Evolutionary conservation across 805 yeast genomes (phyloP).

Genomic region (fission yeast (Schizosaccharomyces pombe)): DNA sequence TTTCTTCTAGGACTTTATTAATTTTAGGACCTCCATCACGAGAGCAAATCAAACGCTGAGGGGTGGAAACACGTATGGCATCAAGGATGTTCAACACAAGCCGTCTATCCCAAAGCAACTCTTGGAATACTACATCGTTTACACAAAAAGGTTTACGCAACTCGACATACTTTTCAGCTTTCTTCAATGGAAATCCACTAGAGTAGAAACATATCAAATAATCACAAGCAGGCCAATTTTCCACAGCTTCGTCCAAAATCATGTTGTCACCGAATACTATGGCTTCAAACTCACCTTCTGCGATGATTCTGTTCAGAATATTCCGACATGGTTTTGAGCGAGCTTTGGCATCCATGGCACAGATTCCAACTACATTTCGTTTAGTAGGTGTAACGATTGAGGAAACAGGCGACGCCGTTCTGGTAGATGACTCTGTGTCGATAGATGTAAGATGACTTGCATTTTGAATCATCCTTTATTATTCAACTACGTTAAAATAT

Average conservation of each 20-base stretch:
- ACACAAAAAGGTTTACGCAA: conserved; percentile 73
- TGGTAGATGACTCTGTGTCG: background rate
- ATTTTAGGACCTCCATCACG: conserved; percentile 93
- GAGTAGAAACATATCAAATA: conserved; percentile 80
- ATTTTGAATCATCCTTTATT: background rate
- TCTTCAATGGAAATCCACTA: conserved; percentile 87
- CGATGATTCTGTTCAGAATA: conserved; percentile 66
- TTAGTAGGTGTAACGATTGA: background rate
- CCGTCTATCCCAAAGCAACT: conserved; percentile 92
- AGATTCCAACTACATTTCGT: conserved; percentile 43
- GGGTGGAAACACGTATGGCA: conserved; percentile 71
- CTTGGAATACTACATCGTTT: conserved; percentile 77
- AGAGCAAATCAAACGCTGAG: conserved; percentile 64
- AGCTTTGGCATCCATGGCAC: conserved; percentile 97
- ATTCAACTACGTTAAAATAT: background rate
- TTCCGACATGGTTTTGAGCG: conserved; percentile 87
- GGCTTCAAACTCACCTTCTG: conserved; percentile 87
- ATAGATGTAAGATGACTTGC: background rate
- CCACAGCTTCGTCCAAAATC: conserved; percentile 72
- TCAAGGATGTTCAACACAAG: conserved; percentile 58
- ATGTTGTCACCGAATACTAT: conserved; percentile 94
- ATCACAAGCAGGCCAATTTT: conserved; percentile 98
- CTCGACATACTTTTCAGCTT: conserved; percentile 76
- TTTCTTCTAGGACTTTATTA: conserved; percentile 38
- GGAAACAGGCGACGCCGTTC: background rate